A percentile compares a stretch with the other conserved stretches of the same genome.
These are phyloP conservation scores for Pseudozyma thailandica DNA, from an alignment of 1,284 basidiomycete genomes.

Conservation along the genomic window DNA sequence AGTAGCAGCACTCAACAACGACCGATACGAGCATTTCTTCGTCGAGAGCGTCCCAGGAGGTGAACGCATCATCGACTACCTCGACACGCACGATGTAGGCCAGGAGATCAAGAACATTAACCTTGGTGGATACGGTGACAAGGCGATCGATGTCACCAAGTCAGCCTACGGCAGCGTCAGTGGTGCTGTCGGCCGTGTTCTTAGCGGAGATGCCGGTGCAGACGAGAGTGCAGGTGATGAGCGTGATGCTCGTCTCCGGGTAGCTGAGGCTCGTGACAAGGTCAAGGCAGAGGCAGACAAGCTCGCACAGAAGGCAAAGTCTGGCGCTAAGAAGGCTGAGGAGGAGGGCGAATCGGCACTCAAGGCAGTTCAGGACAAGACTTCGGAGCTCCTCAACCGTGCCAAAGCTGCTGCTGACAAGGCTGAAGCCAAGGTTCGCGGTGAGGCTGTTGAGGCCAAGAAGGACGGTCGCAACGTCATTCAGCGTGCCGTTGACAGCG, in stretches of 20 bases:
- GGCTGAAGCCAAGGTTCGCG: conserved; percentile 56
- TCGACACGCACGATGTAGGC: conserved; percentile 56
- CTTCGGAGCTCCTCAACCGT: conserved; percentile 47
- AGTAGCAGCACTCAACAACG: conserved; percentile 57
- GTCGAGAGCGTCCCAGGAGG: conserved; percentile 80
- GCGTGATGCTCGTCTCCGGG: conserved; percentile 42
- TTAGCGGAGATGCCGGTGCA: conserved; percentile 51
- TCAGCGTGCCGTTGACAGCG: conserved; percentile 50
- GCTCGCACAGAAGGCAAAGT: conserved; percentile 51
- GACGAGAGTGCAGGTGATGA: conserved; percentile 42
- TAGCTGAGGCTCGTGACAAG: conserved; percentile 50
- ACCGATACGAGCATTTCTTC: conserved; percentile 77
- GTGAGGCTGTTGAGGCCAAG: conserved; percentile 35
- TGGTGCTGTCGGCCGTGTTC: conserved; percentile 54
- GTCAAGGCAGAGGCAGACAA: conserved; percentile 45
- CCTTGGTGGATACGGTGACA: conserved; percentile 72
- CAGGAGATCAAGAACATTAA: conserved; percentile 50
- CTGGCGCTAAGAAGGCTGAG: conserved; percentile 64
- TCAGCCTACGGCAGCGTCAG: conserved; percentile 63
- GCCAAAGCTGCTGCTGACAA: conserved; percentile 72
- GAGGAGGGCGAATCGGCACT: conserved; percentile 63
- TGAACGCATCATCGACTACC: conserved; percentile 72
- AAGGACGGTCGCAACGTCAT: conserved; percentile 61
- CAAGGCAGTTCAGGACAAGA: conserved; percentile 48
- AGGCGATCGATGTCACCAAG: conserved; percentile 73